phyloP scores from a whole-genome alignment of 331 rosid genomes.

The Stylosanthes scabra region DNA sequence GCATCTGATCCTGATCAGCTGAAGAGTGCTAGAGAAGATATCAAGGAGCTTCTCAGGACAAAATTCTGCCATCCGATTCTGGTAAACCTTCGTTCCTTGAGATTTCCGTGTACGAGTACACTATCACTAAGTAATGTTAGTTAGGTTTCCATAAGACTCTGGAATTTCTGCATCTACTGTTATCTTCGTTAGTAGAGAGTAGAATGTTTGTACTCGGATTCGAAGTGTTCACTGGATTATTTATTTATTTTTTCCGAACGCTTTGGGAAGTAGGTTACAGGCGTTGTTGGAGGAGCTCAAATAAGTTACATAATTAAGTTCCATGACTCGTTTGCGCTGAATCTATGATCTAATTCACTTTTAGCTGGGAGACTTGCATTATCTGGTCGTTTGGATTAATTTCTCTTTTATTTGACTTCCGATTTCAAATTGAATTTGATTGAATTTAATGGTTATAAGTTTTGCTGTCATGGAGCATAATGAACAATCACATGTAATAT shows the following conservation, averaged over 20 bases:
- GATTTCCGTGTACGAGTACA: not conserved
- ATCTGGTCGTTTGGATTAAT: constrained; percentile 3
- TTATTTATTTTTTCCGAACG: too few species aligned
- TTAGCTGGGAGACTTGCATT: constrained; percentile 16
- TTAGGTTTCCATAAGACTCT: not conserved
- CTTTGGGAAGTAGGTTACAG: too few species aligned
- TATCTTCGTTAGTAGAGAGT: not conserved
- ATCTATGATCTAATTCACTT: constrained; percentile 13
- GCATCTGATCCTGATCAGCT: constrained; percentile 88
- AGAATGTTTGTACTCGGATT: constrained; percentile 3
- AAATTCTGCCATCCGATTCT: constrained; percentile 86
- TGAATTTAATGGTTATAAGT: not conserved
- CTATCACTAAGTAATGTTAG: not conserved
- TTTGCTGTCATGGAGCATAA: not conserved
- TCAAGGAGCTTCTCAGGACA: constrained; percentile 73
- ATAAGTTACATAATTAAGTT: constrained; percentile 13
- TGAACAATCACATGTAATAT: not conserved
- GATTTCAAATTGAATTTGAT: constrained; percentile 13
- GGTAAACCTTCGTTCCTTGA: constrained; percentile 42
- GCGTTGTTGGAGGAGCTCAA: too few species aligned
- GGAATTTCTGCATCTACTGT: constrained; percentile 16
- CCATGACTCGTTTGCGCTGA: not conserved
- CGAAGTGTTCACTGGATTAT: too few species aligned
- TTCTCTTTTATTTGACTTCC: not conserved
- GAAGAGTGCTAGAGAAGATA: constrained; percentile 82